Conservation (phyloP, 345 rosid species). For the Gossypium turneri region DNA sequence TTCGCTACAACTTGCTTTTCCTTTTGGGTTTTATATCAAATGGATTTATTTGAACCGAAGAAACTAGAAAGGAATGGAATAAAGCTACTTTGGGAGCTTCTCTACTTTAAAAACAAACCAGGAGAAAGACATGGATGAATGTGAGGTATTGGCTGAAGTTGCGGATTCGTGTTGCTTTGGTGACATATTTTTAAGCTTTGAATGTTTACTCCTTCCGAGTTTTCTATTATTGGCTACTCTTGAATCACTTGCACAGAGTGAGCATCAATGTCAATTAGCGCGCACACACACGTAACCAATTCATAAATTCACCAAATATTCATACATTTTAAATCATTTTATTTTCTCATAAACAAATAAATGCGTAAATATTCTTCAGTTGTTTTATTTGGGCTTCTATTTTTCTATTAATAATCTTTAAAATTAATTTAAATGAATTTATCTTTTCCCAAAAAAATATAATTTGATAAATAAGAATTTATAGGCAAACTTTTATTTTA, state of each 20-base stretch:
- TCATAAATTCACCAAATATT: too few relatives aligned
- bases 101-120: constrained; percentile 23
- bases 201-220: not conserved
- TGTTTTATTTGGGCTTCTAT: too few relatives aligned
- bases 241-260: not conserved
- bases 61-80: not conserved
- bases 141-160: constrained; percentile 16
- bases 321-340: too few relatives aligned
- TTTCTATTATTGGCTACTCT: not conserved
- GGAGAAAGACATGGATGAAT: constrained; percentile 15
- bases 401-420: too few relatives aligned
- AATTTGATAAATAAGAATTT: too few relatives aligned
- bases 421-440: too few relatives aligned
- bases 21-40: not conserved
- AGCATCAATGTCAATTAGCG: not conserved
- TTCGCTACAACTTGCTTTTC: not conserved
- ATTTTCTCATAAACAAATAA: too few relatives aligned
- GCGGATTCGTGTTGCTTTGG: constrained; percentile 7
- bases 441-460: too few relatives aligned
- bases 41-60: not conserved
- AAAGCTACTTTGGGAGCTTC: not conserved
- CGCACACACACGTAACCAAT: too few relatives aligned
- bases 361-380: too few relatives aligned
- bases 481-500: too few relatives aligned
- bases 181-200: not conserved